phyloP scores from a whole-genome alignment of 2,329 filamentous ascomycete species.

The Fusarium tuaranense region DNA sequence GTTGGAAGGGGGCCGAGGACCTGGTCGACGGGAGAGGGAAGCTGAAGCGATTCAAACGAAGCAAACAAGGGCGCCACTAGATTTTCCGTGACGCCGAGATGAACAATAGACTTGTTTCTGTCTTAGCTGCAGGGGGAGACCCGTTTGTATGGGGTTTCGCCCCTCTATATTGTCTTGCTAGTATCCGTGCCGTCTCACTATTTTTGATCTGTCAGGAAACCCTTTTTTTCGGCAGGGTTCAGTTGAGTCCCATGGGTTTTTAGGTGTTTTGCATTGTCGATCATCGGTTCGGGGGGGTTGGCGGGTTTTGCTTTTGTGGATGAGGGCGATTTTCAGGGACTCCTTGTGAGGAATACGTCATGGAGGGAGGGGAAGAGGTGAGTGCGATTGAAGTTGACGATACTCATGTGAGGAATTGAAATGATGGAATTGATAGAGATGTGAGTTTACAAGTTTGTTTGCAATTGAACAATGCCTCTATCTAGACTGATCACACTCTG shows the following conservation, averaged over 20 bases:
- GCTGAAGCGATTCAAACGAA: neutral
- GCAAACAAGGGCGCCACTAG: neutral
- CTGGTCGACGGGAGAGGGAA: neutral
- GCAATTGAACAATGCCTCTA: neutral
- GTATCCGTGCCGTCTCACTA: neutral
- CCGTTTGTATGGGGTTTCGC: neutral
- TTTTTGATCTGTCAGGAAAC: neutral
- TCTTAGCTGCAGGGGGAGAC: neutral
- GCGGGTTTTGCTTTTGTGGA: neutral
- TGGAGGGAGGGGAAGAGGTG: neutral
- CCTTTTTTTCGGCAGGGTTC: neutral
- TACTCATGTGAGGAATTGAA: neutral
- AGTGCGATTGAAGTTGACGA: neutral
- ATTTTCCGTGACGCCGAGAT: neutral
- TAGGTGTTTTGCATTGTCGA: slow-evolving; percentile 3
- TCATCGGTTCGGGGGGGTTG: neutral
- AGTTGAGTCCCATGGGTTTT: neutral
- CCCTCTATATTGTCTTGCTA: neutral
- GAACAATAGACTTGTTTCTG: neutral
- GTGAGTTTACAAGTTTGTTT: fast-evolving
- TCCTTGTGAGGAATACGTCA: neutral
- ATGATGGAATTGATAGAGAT: neutral
- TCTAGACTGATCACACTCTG: neutral
- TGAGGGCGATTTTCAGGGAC: neutral
- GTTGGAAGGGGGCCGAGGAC: neutral